Base-by-base conservation (phyloP, 257 asterid genomes). In the Fraxinus quadrangulata region DNA sequence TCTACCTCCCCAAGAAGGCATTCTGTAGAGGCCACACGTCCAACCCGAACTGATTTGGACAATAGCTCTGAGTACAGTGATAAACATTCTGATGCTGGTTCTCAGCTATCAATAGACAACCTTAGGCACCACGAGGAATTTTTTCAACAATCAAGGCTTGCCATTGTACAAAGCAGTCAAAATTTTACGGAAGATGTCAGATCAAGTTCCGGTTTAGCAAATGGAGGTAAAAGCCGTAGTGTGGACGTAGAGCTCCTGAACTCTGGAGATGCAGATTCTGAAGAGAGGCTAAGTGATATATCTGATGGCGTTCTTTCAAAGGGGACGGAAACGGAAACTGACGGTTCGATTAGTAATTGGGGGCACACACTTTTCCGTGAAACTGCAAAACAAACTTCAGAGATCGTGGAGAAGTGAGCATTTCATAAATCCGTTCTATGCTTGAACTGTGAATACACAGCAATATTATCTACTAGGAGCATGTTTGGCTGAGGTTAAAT, bases 281-380 rank as follows among this genome's bases (percentile, higher is more conserved):
- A 95, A 34, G 97, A 91, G 86, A 89, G 98, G 76, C 91, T 95
- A 28, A 95, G 99, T 81, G 97, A 95, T 84, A 90, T 95, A 75
- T 95, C 99, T 37, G 99, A 95, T 85, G 88, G 99, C 12, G 98
- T 86, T 83, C 97, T 95, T 71, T 91, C 99, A 33, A 93, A 31
- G 34, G 68, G 97, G 89, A 82, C 88, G 96, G 96, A 92, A 74
- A 93, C 99, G 1, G 99, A 95, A 84, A 87, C 98, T 49, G 99
- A 95, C 80, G 90, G 92, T 75, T 91, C 97, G 0, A 74, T 87
- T 61, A 90, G 83, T 85, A 93, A 97, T 79, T 88, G 90, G 28
- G 91, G 89, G 88, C 90, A 86, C 81, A 88, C 94, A 72, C 94
- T 95, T 80, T 93, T 96, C 85, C 97, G 93, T 0, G 97, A 90